A percentile compares a stretch with the other conserved stretches of the same genome.
Conservation (phyloP, 2,329 filamentous ascomycete species). For the Fusarium chlamydosporum region DNA sequence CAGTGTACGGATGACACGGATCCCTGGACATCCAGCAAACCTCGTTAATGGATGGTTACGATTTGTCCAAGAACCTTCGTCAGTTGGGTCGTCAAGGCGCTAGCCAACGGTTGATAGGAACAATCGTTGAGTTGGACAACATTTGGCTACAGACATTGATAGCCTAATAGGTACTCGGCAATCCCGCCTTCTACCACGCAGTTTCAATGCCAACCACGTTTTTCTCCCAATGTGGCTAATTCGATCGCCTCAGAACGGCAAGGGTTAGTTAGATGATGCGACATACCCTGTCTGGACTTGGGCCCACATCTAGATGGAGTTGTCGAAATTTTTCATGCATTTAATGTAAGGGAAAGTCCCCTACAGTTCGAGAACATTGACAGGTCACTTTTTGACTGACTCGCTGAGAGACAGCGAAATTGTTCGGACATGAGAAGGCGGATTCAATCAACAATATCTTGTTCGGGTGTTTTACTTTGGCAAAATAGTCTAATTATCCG, state of each 20-base stretch:
- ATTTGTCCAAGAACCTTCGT: slow-evolving; percentile 12
- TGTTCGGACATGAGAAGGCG: not conserved
- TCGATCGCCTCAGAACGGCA: slow-evolving; percentile 1
- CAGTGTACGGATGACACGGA: slow-evolving; percentile 22
- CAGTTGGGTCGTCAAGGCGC: slow-evolving; percentile 2
- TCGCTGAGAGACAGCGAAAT: not conserved
- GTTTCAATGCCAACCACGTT: slow-evolving; percentile 10
- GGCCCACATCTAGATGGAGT: slow-evolving; percentile 6
- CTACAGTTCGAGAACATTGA: slow-evolving; percentile 12
- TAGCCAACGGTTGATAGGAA: slow-evolving; percentile 16
- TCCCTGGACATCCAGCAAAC: slow-evolving; percentile 20
- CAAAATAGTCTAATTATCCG: no score
- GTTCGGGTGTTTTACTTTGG: not conserved
- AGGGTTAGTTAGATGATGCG: slow-evolving; percentile 1
- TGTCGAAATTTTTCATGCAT: slow-evolving; percentile 15
- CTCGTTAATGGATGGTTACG: slow-evolving; percentile 17
- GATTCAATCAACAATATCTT: not conserved
- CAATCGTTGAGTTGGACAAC: not conserved
- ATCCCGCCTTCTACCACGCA: not conserved
- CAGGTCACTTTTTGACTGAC: slow-evolving; percentile 9
- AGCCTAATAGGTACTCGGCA: not conserved
- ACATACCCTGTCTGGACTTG: not conserved
- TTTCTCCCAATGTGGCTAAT: slow-evolving; percentile 2
- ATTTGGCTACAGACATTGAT: not conserved
- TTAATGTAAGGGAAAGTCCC: slow-evolving; percentile 24